Conservation (phyloP, 1,139 yeast species). For the Yamadazyma trypodendri region DNA sequence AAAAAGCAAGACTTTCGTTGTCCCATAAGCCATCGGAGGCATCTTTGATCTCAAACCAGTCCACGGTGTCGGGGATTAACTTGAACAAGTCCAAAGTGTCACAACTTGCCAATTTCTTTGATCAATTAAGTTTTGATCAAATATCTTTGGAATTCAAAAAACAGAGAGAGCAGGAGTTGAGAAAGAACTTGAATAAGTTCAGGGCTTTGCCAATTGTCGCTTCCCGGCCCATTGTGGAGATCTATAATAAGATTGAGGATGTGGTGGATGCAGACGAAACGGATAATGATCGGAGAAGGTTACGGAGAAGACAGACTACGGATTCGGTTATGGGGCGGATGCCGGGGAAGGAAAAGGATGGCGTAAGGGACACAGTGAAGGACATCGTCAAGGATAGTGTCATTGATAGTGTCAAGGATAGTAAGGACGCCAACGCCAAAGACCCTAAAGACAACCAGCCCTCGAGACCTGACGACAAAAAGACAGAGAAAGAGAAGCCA, state of each 20-base stretch:
- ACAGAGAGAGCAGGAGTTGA: constrained; percentile 79
- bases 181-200: constrained; percentile 59
- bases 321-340: constrained; percentile 5
- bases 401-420: background rate
- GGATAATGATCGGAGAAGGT: constrained; percentile 7
- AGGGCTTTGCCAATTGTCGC: constrained; percentile 75
- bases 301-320: constrained; percentile 2
- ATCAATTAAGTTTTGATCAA: constrained; percentile 77
- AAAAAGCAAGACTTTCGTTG: constrained; percentile 6
- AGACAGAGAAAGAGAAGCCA: constrained; percentile 12
- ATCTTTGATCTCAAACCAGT: constrained; percentile 11
- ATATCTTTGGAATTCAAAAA: constrained; percentile 81
- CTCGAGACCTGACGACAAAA: constrained; percentile 14
- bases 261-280: constrained; percentile 58
- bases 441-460: too few species aligned
- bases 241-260: constrained; percentile 84
- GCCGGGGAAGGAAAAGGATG: background rate
- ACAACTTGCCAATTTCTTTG: constrained; percentile 66
- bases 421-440: constrained; percentile 1
- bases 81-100: constrained; percentile 40
- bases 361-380: background rate
- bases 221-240: constrained; percentile 87
- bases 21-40: constrained; percentile 17
- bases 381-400: background rate
- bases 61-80: background rate